Conservation (phyloP, 352 stramenopile genomes). For the Globisporangium sylvaticum region DNA sequence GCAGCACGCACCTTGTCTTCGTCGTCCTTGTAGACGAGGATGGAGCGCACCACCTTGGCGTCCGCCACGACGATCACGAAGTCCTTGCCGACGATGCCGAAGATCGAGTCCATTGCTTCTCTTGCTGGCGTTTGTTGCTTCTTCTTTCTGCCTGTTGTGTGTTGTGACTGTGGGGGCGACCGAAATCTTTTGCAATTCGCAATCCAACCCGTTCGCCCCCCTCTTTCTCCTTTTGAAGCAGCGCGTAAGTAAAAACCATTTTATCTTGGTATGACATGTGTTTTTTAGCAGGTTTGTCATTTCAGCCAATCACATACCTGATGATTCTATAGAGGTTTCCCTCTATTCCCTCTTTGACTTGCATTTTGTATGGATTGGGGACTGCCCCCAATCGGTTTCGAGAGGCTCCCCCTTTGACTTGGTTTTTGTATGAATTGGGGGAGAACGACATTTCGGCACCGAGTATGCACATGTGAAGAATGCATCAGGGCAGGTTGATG, state of each 20-base stretch:
- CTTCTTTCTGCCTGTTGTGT: slow-evolving; percentile 1
- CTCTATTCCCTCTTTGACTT: too few relatives aligned
- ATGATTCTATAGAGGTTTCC: too few relatives aligned
- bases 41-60: slow-evolving; percentile 87
- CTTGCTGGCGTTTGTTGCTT: slow-evolving; percentile 5
- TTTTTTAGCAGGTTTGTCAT: too few relatives aligned
- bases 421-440: neutral
- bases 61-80: slow-evolving; percentile 91
- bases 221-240: neutral
- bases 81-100: slow-evolving; percentile 88
- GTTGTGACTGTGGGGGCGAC: neutral
- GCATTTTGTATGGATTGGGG: too few relatives aligned
- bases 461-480: neutral
- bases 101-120: slow-evolving; percentile 77
- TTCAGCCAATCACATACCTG: too few relatives aligned
- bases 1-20: slow-evolving; percentile 82
- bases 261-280: too few relatives aligned
- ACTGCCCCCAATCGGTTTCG: too few relatives aligned
- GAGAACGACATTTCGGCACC: too few relatives aligned
- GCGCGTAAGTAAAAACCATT: too few relatives aligned
- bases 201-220: neutral
- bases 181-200: slow-evolving; percentile 8
- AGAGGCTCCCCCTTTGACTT: too few relatives aligned
- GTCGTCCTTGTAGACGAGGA: slow-evolving; percentile 92
- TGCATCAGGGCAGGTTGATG: neutral